These are phyloP conservation scores for Polytrichum formosum DNA, from an alignment of 225 moss, liverwort and hornwort species.

Conservation along the genomic window DNA sequence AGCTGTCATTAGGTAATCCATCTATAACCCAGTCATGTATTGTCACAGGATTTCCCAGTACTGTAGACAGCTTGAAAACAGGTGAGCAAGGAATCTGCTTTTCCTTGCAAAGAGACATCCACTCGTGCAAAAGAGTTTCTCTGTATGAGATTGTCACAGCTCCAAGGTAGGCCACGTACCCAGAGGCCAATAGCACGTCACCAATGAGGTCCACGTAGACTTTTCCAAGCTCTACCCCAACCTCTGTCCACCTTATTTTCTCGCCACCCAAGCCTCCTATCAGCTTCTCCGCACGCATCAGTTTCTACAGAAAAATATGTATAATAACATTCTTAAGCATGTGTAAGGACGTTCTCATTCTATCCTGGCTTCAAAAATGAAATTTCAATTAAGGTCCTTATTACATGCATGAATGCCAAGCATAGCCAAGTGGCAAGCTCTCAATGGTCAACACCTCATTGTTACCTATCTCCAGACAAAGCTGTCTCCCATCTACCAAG, in stretches of 20 bases:
- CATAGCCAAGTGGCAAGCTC: no score
- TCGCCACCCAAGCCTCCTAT: slow-evolving; percentile 77
- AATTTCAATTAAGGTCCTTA: no score
- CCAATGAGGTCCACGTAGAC: slow-evolving; percentile 56
- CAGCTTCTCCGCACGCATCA: slow-evolving; percentile 66
- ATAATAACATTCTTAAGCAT: no score
- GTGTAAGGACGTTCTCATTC: no score
- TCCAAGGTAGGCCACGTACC: slow-evolving; percentile 70
- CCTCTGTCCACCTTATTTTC: slow-evolving; percentile 62
- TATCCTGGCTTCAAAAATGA: no score
- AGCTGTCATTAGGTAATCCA: slow-evolving; percentile 71
- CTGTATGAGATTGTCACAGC: slow-evolving; percentile 64
- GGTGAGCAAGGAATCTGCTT: slow-evolving; percentile 68
- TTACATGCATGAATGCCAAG: no score
- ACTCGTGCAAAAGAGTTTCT: slow-evolving; percentile 41
- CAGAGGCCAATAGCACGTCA: slow-evolving; percentile 66
- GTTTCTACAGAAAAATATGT: slow-evolving; percentile 42
- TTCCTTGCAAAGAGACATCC: slow-evolving; percentile 38
- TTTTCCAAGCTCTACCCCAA: slow-evolving; percentile 61
- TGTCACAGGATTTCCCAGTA: slow-evolving; percentile 59
- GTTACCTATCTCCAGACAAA: no score
- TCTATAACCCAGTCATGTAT: slow-evolving; percentile 71
- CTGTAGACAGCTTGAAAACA: slow-evolving; percentile 57
- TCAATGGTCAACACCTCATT: no score
- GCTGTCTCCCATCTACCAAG: background rate